Base-by-base conservation (phyloP, 1,284 basidiomycete genomes). In the Fomitopsis palustris region DNA sequence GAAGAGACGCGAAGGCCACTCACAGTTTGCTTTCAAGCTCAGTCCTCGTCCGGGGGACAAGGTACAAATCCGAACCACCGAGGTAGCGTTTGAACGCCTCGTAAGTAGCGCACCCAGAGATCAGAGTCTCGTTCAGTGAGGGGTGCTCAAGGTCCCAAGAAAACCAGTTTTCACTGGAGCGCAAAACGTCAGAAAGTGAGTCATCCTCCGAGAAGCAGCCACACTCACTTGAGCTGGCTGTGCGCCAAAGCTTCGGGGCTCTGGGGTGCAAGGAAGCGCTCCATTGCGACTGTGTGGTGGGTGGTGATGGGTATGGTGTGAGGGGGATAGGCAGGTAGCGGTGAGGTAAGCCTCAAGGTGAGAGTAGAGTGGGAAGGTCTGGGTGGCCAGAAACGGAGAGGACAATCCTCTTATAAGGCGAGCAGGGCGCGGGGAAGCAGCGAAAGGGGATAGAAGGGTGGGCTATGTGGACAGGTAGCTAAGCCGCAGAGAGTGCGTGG, bases 21-120 rank as follows among this genome's bases (percentile, higher is more conserved):
- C 62, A 91, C 88, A 92, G 68, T 38, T 90, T 81, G 65, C 80
- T 84, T 72, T 90, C 86, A 33, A 92, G 82, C 66, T 91, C 88
- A 51, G 68, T 70, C 62, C 81, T 77, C 27, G 82, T 84, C 39
- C 82, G 79, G 12, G 90, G 90, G 33, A 85, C 68, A 49, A 92
- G 79, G 67, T 89, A 86, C 7, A 92, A 75, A 75, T 92, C 88
- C 27, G 71, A 69, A 41, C 78, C 78, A 31, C 57, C 66, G 54
- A 77, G 70, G 59, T 73, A 78, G 37, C 77, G 75, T 61, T 69
- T 69, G 62, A 78, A 70, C 6, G 77, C 76, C 49, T 77, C 70
- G 68, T 80, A 80, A 6, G 78, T 72, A 23, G 78, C 77, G 63
- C 84, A 87, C 17, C 85, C 82, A 1, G 88, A 86, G 55, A 92